Conservation (phyloP, 2,329 filamentous ascomycete species). For the Colletotrichum sidae region DNA sequence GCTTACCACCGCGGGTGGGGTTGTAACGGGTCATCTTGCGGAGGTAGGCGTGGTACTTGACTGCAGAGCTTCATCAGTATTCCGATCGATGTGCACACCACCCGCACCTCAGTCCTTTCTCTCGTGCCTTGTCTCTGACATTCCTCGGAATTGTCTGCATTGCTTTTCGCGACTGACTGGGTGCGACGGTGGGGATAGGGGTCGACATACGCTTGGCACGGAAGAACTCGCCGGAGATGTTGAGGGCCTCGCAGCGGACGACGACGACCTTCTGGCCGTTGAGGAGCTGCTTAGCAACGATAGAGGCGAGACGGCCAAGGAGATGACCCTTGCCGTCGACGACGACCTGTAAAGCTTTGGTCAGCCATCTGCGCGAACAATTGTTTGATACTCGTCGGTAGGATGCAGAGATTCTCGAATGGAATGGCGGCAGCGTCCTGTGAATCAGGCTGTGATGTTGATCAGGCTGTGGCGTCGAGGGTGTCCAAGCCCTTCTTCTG, state of each 20-base stretch:
- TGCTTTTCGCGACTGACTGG: constrained; percentile 16
- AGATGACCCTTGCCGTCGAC: constrained; percentile 99
- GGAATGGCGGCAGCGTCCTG: neutral
- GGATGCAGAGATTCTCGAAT: constrained; percentile 8
- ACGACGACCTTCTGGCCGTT: constrained; percentile 99
- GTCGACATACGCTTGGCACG: constrained; percentile 95
- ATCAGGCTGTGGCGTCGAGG: constrained; percentile 1
- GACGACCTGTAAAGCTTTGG: constrained; percentile 76
- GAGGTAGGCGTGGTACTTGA: constrained; percentile 99
- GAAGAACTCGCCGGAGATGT: constrained; percentile 99
- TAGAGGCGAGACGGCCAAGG: constrained; percentile 97
- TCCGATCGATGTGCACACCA: constrained; percentile 14
- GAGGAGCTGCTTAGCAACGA: constrained; percentile 98
- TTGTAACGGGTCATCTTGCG: constrained; percentile 99
- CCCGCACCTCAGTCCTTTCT: constrained; percentile 8
- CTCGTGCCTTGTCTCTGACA: neutral
- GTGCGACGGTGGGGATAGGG: constrained; percentile 25
- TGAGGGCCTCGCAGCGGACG: constrained; percentile 98
- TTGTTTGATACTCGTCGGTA: constrained; percentile 5
- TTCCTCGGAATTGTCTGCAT: constrained; percentile 6
- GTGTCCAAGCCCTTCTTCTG: neutral
- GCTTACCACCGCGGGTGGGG: constrained; percentile 95
- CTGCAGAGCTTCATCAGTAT: constrained; percentile 71
- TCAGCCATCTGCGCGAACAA: constrained; percentile 36
- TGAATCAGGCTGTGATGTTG: too few species aligned